These are phyloP conservation scores for Thelonectria rubi DNA, from an alignment of 2,329 filamentous ascomycete genomes.

Conservation along the genomic window DNA sequence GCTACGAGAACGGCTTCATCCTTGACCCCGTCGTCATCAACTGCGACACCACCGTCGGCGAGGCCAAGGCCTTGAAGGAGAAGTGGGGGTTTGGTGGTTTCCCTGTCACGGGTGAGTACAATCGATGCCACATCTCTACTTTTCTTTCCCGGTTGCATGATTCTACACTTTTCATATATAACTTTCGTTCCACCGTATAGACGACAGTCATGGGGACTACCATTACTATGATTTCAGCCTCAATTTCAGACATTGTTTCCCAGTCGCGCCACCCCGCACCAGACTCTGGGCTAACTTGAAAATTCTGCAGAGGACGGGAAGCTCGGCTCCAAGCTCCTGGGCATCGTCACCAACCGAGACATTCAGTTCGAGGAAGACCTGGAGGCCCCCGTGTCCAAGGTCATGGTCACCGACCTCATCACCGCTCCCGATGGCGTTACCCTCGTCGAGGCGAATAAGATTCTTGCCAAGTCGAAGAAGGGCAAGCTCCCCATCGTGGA, in stretches of 20 bases:
- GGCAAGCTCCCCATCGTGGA: conserved; percentile 96
- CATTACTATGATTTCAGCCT: conserved; percentile 47
- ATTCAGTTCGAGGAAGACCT: conserved; percentile 92
- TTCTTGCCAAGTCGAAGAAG: conserved; percentile 96
- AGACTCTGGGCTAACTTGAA: conserved; percentile 34
- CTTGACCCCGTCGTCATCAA: conserved; percentile 92
- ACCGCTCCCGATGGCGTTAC: conserved; percentile 86
- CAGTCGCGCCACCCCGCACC: conserved; percentile 21
- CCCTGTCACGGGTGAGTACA: conserved; percentile 91
- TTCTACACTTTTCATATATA: conserved; percentile 85
- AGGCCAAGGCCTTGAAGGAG: conserved; percentile 92
- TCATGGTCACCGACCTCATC: conserved; percentile 96
- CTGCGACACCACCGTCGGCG: conserved; percentile 85
- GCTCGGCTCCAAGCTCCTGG: conserved; percentile 93
- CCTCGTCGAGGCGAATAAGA: conserved; percentile 88
- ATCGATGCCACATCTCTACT: conserved; percentile 29
- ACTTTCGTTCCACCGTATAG: conserved; percentile 99
- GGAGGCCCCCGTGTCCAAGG: conserved; percentile 77
- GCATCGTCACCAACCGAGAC: conserved; percentile 97
- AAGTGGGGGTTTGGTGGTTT: conserved; percentile 99
- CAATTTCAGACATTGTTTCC: conserved; percentile 25
- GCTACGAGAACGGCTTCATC: conserved; percentile 99
- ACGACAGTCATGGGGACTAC: conserved; percentile 81
- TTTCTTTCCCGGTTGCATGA: conserved; percentile 63
- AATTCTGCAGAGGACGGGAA: conserved; percentile 79